phyloP scores from a whole-genome alignment of 1,284 basidiomycete genomes.

The Tilletia caries region DNA sequence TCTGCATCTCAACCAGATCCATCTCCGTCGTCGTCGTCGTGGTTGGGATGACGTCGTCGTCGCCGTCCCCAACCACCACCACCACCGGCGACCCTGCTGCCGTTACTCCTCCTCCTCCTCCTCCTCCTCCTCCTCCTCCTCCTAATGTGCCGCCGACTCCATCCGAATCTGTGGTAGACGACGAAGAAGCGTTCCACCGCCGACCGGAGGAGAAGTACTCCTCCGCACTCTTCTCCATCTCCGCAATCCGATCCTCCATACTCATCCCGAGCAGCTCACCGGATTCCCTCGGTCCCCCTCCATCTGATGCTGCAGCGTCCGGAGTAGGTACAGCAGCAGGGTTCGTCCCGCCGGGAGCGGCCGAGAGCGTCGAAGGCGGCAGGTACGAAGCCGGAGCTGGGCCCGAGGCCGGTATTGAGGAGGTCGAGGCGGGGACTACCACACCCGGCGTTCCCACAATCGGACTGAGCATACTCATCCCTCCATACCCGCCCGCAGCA shows the following conservation, averaged over 20 bases:
- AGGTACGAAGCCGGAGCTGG: no score
- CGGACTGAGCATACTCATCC: background rate
- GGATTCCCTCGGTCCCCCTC: no score
- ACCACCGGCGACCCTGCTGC: background rate
- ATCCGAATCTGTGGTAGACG: background rate
- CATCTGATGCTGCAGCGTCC: no score
- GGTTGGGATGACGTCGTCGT: no score
- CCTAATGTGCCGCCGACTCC: no score
- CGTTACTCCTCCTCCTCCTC: no score
- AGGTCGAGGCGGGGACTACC: background rate
- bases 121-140: no score
- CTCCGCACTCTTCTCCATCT: constrained; percentile 17
- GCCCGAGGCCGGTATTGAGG: no score
- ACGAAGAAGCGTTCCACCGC: background rate
- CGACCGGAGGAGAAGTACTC: constrained; percentile 12
- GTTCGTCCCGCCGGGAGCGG: no score
- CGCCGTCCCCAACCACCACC: no score
- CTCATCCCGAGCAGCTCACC: constrained; percentile 5
- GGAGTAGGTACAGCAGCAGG: no score
- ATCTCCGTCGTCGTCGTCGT: background rate
- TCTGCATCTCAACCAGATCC: background rate
- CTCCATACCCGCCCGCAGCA: background rate
- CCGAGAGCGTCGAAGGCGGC: no score
- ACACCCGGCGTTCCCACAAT: constrained; percentile 1
- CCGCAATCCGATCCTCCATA: constrained; percentile 15